Base-by-base conservation (phyloP, 805 yeast genomes). In the Blastobotrys attinorum region DNA sequence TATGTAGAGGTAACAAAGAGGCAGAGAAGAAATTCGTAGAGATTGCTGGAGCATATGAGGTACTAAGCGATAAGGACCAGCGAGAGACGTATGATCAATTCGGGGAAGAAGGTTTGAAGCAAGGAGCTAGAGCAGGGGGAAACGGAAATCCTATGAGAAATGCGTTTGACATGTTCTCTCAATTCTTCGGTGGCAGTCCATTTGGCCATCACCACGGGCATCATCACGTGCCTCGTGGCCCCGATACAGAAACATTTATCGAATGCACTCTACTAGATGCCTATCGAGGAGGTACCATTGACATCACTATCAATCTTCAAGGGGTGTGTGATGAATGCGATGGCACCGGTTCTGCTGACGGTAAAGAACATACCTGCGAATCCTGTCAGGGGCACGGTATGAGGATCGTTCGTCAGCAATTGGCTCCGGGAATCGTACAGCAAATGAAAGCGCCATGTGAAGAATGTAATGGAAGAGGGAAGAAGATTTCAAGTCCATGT, bases 361-460 rank as follows among this genome's bases (percentile, higher is more conserved):
- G 90, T 10, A 62, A 78, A 54, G 70, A 69, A 7, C 81, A 79
- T 43, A 63, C 60, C 27, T 92, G 98, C 69, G 50, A 62, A 0
- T 66, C 65, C 40, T 92, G 98, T 68, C 61, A 70, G 10, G 98
- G 98, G 3, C 64, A 66, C 21, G 98, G 98, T 22, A 69, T 81
- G 18, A 63, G 75, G 31, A 59, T 79, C 5, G 74, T 81, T 44
- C 72, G 77, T 40, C 70, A 82, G 47, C 95, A 89, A 60, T 64
- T 90, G 51, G 97, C 86, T 0, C 95, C 94, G 3, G 89, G 89
- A 5, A 85, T 92, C 87, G 67, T 85, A 48, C 97, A 92, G 63
- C 83, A 81, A 48, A 72, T 89, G 53, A 90, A 85, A 60, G 73
- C 79, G 36, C 70, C 72, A 3, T 92, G 98, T 72, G 87, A 83